These are phyloP conservation scores for Citrus inodora DNA, from an alignment of 345 rosid genomes.

Conservation along the genomic window DNA sequence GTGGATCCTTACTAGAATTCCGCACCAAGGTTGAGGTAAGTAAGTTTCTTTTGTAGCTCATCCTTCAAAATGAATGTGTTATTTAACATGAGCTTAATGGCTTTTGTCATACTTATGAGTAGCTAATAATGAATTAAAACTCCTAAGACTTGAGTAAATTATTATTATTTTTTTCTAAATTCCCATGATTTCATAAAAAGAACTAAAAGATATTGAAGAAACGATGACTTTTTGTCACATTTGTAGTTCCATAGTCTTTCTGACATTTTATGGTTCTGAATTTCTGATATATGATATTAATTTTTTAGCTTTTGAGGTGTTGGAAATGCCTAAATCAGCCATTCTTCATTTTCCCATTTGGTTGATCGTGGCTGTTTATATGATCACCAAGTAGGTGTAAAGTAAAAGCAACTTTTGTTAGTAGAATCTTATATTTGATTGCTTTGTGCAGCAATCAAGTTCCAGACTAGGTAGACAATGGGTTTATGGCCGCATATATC, in stretches of 20 bases:
- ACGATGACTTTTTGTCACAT: neutral
- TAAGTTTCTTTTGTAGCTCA: neutral
- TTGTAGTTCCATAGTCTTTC: neutral
- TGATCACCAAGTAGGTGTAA: neutral
- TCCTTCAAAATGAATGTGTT: neutral
- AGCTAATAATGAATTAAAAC: neutral
- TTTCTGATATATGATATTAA: neutral
- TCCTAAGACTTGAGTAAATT: neutral
- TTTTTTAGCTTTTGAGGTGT: neutral
- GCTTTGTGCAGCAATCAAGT: conserved; percentile 49
- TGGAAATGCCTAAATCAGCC: neutral
- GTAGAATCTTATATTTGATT: neutral
- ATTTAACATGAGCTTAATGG: neutral
- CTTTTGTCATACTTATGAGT: neutral
- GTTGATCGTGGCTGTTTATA: neutral
- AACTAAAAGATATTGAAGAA: neutral
- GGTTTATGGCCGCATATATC: conserved; percentile 90
- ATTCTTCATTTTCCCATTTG: neutral
- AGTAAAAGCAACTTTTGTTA: neutral
- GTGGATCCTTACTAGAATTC: conserved; percentile 76
- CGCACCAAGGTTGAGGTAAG: conserved; percentile 83
- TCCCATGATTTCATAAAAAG: neutral
- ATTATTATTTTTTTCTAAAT: neutral
- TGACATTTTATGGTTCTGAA: neutral
- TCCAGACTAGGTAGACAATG: conserved; percentile 66